phyloP scores from a whole-genome alignment of 768 basidiomycete genomes.

The Russula earlei region DNA sequence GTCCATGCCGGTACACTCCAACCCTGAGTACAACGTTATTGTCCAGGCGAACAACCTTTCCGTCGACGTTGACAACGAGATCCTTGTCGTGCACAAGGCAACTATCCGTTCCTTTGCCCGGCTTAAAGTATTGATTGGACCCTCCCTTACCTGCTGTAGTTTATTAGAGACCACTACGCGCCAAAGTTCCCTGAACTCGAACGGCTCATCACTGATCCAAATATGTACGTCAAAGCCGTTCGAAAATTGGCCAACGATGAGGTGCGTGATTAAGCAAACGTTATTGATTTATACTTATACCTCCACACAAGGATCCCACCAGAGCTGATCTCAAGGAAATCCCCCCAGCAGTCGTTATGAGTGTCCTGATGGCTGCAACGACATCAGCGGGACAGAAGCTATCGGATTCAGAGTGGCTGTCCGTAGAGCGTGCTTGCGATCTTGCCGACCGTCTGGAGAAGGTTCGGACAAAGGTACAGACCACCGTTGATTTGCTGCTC shows the following conservation, averaged over 20 bases:
- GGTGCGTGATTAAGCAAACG: conserved; percentile 31
- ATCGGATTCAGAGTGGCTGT: conserved; percentile 59
- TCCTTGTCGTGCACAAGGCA: conserved; percentile 92
- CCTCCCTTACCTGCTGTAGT: conserved; percentile 37
- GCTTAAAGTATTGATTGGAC: conserved; percentile 19
- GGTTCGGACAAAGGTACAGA: conserved; percentile 70
- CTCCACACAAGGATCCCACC: conserved; percentile 59
- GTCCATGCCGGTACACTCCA: conserved; percentile 72
- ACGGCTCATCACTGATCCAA: conserved; percentile 84
- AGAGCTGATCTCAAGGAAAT: conserved; percentile 75
- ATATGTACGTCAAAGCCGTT: conserved; percentile 88
- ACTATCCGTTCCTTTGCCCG: conserved; percentile 15
- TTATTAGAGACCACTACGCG: conserved; percentile 96
- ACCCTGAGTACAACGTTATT: conserved; percentile 93
- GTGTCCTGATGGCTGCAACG: conserved; percentile 90
- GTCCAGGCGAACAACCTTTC: conserved; percentile 97
- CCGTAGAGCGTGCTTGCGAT: conserved; percentile 79
- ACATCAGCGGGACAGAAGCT: conserved; percentile 77
- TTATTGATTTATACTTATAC: not conserved
- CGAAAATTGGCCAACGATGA: conserved; percentile 79
- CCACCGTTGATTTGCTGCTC: not conserved
- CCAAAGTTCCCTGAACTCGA: conserved; percentile 95
- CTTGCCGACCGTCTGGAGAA: conserved; percentile 84
- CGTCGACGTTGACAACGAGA: conserved; percentile 97
- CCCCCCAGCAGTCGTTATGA: conserved; percentile 88